Conservation (phyloP, 2,329 filamentous ascomycete genomes). For the Ascochyta viciae-villosae region DNA sequence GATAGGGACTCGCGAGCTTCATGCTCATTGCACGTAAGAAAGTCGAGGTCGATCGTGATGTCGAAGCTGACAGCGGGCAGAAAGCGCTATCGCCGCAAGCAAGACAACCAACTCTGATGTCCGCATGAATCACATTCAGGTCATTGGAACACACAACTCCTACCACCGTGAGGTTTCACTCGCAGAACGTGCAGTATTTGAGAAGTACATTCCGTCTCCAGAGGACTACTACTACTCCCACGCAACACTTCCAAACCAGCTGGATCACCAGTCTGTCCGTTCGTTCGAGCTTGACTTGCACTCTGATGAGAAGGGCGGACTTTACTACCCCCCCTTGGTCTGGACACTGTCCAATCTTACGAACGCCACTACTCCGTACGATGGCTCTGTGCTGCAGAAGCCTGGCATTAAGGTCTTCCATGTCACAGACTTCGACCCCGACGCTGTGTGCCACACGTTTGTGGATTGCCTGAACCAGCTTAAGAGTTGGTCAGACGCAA, state of each 20-base stretch:
- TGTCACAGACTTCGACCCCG: constrained; percentile 58
- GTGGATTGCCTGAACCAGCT: constrained; percentile 54
- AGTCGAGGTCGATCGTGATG: too few species aligned
- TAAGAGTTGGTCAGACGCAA: constrained; percentile 54
- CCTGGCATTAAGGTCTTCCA: constrained; percentile 60
- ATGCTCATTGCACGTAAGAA: constrained; percentile 31
- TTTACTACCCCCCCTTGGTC: constrained; percentile 56
- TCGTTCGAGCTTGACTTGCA: constrained; percentile 59
- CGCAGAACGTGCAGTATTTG: constrained; percentile 52
- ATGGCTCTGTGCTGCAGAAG: constrained; percentile 49
- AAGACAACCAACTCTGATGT: constrained; percentile 34
- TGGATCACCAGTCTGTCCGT: constrained; percentile 55
- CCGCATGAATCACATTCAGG: constrained; percentile 61
- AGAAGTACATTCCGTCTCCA: constrained; percentile 46
- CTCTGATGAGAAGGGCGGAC: constrained; percentile 57
- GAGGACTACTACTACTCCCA: constrained; percentile 59
- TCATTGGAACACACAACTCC: constrained; percentile 61
- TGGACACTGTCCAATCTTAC: constrained; percentile 52
- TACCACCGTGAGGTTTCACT: constrained; percentile 58
- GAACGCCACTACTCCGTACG: constrained; percentile 48
- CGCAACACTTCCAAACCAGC: constrained; percentile 53
- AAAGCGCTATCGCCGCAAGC: constrained; percentile 17
- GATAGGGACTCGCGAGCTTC: constrained; percentile 24
- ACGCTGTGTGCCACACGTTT: constrained; percentile 57
- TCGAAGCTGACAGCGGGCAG: constrained; percentile 18